Conservation (phyloP, 1,139 yeast genomes). For the Yamadazyma songkhlaensis region DNA sequence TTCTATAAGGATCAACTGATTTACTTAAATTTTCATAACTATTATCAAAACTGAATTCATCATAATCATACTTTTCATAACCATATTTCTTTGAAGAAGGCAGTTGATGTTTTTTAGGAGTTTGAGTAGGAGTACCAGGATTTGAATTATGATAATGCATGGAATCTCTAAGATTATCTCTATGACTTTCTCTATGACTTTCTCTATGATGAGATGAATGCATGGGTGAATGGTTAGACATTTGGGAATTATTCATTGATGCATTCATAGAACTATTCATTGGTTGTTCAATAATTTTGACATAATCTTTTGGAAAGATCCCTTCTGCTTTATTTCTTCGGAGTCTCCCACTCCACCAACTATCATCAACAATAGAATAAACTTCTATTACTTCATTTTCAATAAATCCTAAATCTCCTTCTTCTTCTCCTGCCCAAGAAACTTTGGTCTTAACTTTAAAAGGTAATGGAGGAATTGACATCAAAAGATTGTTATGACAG, state of each 20-base stretch:
- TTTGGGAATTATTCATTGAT: neutral
- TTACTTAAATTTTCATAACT: slow-evolving; percentile 22
- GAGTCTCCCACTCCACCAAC: slow-evolving; percentile 88
- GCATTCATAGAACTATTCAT: neutral
- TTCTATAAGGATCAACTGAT: slow-evolving; percentile 15
- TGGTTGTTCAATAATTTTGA: slow-evolving; percentile 49
- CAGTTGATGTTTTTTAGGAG: slow-evolving; percentile 10
- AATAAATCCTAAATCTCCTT: slow-evolving; percentile 85
- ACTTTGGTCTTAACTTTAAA: slow-evolving; percentile 75
- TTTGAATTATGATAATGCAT: neutral
- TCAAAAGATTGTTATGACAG: neutral
- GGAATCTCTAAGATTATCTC: neutral
- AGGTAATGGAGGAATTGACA: slow-evolving; percentile 44
- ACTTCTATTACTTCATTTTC: slow-evolving; percentile 93
- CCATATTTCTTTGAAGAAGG: slow-evolving; percentile 16
- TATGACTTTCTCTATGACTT: no score
- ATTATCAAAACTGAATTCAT: slow-evolving; percentile 24
- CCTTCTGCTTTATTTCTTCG: slow-evolving; percentile 82
- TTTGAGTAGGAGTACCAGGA: slow-evolving; percentile 2
- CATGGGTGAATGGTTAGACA: neutral
- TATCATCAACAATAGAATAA: slow-evolving; percentile 74
- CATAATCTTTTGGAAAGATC: slow-evolving; percentile 83
- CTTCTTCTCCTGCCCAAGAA: slow-evolving; percentile 90
- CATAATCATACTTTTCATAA: slow-evolving; percentile 16
- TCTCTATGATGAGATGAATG: neutral